A percentile compares a stretch with the other conserved stretches of the same genome.
These are phyloP conservation scores for Phragmites australis DNA, from an alignment of 176 grass and related monocot genomes.

Conservation along the genomic window DNA sequence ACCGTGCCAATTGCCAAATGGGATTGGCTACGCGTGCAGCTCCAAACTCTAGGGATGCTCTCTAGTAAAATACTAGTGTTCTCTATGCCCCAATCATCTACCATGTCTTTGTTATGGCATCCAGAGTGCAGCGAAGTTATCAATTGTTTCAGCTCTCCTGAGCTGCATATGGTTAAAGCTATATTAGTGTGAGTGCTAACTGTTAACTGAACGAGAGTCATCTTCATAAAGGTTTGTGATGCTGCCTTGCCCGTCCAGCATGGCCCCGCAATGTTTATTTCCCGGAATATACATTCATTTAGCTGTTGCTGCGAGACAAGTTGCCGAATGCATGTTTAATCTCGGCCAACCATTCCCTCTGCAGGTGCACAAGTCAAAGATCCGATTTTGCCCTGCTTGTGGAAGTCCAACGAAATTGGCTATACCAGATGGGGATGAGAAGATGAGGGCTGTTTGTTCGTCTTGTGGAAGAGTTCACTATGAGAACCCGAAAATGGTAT, in stretches of 20 bases:
- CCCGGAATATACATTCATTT: neutral
- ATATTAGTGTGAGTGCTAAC: neutral
- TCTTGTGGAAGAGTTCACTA: conserved; percentile 90
- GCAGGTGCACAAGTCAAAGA: conserved; percentile 73
- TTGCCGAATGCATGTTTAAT: neutral
- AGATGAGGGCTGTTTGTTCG: conserved; percentile 83
- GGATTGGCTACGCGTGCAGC: neutral
- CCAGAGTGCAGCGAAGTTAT: neutral
- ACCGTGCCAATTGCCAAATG: neutral
- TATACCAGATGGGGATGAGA: conserved; percentile 91
- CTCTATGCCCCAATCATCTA: neutral
- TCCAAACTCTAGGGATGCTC: neutral
- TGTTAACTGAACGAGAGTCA: no score
- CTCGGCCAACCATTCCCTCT: no score
- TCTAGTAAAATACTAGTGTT: neutral
- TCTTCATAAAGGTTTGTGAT: neutral
- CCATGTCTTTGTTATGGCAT: neutral
- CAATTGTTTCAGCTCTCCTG: neutral
- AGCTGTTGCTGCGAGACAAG: neutral
- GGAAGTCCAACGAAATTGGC: conserved; percentile 78
- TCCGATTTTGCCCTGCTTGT: conserved; percentile 70
- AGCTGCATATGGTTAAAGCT: neutral
- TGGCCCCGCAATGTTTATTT: neutral
- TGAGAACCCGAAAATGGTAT: conserved; percentile 98
- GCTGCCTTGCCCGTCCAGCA: neutral